Percentiles rank a stretch among this genome's conserved stretches.
These are phyloP conservation scores for Xylariaceae sp. DNA, from an alignment of 2,329 filamentous ascomycete species.

Conservation along the genomic window DNA sequence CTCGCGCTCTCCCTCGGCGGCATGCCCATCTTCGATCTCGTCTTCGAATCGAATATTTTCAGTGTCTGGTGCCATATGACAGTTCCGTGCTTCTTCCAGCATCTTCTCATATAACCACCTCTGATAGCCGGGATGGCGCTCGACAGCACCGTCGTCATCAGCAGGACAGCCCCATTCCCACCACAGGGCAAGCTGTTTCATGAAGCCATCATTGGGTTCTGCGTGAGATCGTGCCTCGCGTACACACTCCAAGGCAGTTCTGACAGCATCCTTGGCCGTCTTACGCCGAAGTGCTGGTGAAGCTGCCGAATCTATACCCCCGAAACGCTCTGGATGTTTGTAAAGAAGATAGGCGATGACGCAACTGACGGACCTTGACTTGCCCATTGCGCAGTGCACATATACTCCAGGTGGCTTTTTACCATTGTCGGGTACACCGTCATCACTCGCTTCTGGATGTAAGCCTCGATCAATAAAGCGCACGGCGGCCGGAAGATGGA, in stretches of 20 bases:
- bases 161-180: constrained; percentile 79
- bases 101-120: constrained; percentile 58
- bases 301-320: constrained; percentile 40
- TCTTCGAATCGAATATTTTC: constrained; percentile 79
- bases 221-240: constrained; percentile 69
- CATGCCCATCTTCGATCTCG: constrained; percentile 44
- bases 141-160: constrained; percentile 47
- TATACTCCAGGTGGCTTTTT: constrained; percentile 40
- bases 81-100: constrained; percentile 56
- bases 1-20: constrained; percentile 2
- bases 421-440: constrained; percentile 10
- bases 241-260: constrained; percentile 64
- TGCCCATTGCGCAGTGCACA: constrained; percentile 85
- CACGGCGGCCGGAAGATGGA: constrained; percentile 73
- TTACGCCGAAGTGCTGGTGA: constrained; percentile 34
- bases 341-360: constrained; percentile 82
- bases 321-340: constrained; percentile 53
- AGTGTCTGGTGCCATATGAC: constrained; percentile 72
- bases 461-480: constrained; percentile 79
- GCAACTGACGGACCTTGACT: constrained; percentile 84
- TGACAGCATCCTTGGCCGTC: constrained; percentile 44
- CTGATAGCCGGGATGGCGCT: constrained; percentile 72
- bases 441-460: constrained; percentile 14
- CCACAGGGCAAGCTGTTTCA: constrained; percentile 82
- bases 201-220: constrained; percentile 89